Base-by-base conservation (phyloP, 345 rosid genomes). In the Orychophragmus violaceus region DNA sequence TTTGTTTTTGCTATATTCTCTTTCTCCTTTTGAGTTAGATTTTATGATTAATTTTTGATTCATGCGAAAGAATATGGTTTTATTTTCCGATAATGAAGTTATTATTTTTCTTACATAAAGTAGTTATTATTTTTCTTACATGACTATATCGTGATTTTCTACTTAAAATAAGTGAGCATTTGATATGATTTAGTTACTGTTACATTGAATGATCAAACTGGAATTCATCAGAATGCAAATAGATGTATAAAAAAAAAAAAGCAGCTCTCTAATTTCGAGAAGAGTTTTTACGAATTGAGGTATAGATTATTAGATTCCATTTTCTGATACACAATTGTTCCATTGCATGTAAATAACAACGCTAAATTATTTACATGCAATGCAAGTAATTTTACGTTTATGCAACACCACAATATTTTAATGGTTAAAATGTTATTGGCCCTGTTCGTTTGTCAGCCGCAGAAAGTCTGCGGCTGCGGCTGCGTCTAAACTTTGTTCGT, bases 31-130 rank as follows among this genome's bases (percentile, higher is more conserved):
- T 28, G 75, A 32, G 27, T 54, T 32, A 17, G 50, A 73, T 23
- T 25, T 59, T 73, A 68, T 73, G 68, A 66, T 66, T 73, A 73
- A 19, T 65, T 65, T 49, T 65, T 49, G 28, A 29, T 25, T 71
- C 35, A 18, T 54, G 58, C 58, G 3, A 71, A 45, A 71, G 27
- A 48, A 64, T 36, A 56, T 0, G 17, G 32, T 35, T 29, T 36
- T 24, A 45, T 71, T 25, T 58, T 5, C 21, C 6, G 48, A 4
- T 57, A 25, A 19, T 27, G 64, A 48, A 56, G 11, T 48, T 46
- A 8, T 21, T 36, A 16, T 35, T 55, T 37, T 44, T 25, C 30
- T 13, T 16, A 27, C 21, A 32, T 10, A 9, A 30, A 30, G 41
- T 12, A 56, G 11, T 48, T 46, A 8, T 21, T 36, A 16, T 35